Conservation (phyloP, 805 yeast species). For the Pichia gijzeniarum region DNA sequence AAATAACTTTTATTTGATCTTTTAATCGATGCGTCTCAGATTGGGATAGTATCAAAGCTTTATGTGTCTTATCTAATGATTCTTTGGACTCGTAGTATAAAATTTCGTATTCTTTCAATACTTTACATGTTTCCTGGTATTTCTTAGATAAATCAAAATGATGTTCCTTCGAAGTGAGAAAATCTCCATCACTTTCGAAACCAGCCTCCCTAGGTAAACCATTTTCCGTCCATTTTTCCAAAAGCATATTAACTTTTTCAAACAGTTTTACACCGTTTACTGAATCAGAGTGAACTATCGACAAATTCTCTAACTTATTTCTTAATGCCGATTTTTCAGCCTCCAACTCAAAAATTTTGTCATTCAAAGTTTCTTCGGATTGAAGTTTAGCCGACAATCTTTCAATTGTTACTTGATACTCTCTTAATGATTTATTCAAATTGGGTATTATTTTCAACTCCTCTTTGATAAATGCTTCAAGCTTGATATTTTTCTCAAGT, state of each 20-base stretch:
- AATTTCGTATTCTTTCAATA: constrained; percentile 41
- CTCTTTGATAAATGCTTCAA: constrained; percentile 11
- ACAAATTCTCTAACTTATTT: constrained; percentile 29
- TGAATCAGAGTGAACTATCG: neutral
- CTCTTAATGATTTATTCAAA: constrained; percentile 48
- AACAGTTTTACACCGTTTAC: neutral
- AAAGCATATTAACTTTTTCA: constrained; percentile 11
- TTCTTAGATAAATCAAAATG: constrained; percentile 28
- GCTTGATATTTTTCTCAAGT: constrained; percentile 2
- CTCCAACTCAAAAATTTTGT: constrained; percentile 43
- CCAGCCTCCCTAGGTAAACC: constrained; percentile 1
- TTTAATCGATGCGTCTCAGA: constrained; percentile 60
- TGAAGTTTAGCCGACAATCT: constrained; percentile 36
- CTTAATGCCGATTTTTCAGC: constrained; percentile 38
- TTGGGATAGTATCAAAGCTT: constrained; percentile 68
- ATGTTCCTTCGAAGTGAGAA: neutral
- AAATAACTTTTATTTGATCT: constrained; percentile 46
- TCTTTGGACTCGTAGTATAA: constrained; percentile 68
- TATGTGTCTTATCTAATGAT: constrained; percentile 66
- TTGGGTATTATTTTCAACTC: constrained; percentile 18
- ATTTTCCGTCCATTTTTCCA: constrained; percentile 10
- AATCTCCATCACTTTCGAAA: neutral
- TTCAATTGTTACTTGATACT: constrained; percentile 43
- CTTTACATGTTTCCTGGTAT: constrained; percentile 22
- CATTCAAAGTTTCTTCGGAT: constrained; percentile 38